Evolutionary conservation across 23 red algal species (phyloP).

Genomic region (Gracilariopsis chorda): DNA sequence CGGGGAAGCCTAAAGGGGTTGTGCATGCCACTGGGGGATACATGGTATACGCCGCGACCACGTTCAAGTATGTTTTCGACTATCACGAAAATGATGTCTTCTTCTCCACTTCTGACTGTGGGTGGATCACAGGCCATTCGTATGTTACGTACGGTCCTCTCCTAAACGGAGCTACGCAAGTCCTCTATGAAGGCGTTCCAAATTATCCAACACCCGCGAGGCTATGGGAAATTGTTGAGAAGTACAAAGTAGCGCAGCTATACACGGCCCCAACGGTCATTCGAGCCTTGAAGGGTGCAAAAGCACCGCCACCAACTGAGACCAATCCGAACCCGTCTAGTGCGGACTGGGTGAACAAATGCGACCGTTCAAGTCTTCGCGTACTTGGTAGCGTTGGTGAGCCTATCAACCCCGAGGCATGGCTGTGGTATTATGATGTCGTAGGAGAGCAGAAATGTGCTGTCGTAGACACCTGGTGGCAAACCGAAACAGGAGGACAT

Average conservation of each 20-base stretch:
- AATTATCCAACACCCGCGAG: conserved; percentile 82
- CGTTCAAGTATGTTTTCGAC: conserved; percentile 96
- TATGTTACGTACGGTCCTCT: conserved; percentile 97
- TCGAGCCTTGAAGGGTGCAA: conserved; percentile 85
- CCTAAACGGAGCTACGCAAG: conserved; percentile 95
- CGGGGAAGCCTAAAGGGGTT: conserved; percentile 94
- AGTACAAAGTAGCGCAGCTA: conserved; percentile 81
- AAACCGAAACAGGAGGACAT: conserved; percentile 97
- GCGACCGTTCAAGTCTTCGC: conserved; percentile 55
- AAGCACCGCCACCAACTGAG: background rate
- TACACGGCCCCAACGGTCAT: conserved; percentile 98
- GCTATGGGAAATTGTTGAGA: conserved; percentile 90
- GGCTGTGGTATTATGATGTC: conserved; percentile 92
- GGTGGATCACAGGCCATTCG: conserved; percentile 98
- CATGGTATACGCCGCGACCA: conserved; percentile 88
- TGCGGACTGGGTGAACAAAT: conserved; percentile 69
- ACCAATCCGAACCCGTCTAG: background rate
- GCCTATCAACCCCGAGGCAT: conserved; percentile 98
- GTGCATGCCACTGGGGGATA: conserved; percentile 91
- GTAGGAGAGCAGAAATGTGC: conserved; percentile 79
- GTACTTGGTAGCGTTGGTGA: conserved; percentile 97
- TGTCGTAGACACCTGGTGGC: conserved; percentile 99
- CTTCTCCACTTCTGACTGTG: conserved; percentile 98
- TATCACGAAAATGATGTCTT: conserved; percentile 90
- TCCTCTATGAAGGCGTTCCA: conserved; percentile 94